Evolutionary conservation across 179 eudicot species (phyloP).

Genomic region (Heliamphora pulchella): DNA sequence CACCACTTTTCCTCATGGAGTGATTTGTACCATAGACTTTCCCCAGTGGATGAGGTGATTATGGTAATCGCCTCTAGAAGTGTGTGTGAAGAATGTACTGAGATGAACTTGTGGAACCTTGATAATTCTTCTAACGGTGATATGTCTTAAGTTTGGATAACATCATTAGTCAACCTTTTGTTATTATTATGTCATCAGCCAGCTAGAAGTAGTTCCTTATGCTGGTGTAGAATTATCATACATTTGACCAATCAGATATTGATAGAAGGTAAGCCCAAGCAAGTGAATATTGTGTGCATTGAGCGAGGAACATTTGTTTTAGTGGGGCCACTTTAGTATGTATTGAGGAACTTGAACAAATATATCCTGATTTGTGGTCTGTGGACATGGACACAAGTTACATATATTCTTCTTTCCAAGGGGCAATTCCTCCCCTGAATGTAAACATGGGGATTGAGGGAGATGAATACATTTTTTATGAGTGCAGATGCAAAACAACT

Average conservation of each 20-base stretch:
- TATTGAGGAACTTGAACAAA: slow-evolving; percentile 10
- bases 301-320: background rate
- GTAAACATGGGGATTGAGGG: background rate
- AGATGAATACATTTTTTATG: background rate
- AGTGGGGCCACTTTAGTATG: background rate
- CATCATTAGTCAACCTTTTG: background rate
- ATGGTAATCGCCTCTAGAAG: background rate
- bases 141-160: background rate
- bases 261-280: background rate
- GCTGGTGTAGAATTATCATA: background rate
- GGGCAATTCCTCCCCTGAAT: background rate
- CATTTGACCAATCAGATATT: background rate
- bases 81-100: background rate
- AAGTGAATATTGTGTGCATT: background rate
- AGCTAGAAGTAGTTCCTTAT: background rate
- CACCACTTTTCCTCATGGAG: too few relatives aligned
- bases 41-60: background rate
- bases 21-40: background rate
- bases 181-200: background rate
- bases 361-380: background rate
- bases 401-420: background rate
- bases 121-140: background rate
- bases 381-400: background rate
- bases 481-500: background rate
- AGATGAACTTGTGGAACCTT: background rate